phyloP scores from a whole-genome alignment of 345 rosid species.

The Euphorbia peplus region DNA sequence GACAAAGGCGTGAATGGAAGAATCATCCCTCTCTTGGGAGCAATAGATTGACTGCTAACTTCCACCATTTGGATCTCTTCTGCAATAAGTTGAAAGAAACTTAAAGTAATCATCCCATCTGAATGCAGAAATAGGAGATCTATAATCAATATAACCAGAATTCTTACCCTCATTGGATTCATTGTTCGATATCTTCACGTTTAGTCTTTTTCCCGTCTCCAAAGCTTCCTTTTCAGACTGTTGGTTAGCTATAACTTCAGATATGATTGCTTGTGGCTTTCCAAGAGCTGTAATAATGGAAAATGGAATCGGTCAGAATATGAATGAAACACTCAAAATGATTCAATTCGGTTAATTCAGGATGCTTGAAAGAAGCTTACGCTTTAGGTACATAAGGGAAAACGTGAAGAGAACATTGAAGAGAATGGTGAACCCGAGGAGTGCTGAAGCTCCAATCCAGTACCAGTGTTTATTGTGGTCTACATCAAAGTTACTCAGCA shows the following conservation, averaged over 20 bases:
- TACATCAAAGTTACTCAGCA: slow-evolving; percentile 2
- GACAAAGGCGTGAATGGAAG: slow-evolving; percentile 19
- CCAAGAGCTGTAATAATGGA: slow-evolving; percentile 4
- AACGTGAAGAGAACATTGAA: slow-evolving; percentile 7
- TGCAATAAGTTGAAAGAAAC: background rate
- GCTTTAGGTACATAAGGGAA: background rate
- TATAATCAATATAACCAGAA: too few relatives aligned
- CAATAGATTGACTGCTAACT: background rate
- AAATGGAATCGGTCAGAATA: background rate
- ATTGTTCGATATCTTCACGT: background rate
- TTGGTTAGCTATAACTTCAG: slow-evolving; percentile 5
- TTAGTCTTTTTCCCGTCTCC: background rate
- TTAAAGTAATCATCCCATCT: background rate
- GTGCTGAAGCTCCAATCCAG: slow-evolving; percentile 12
- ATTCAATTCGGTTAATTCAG: background rate
- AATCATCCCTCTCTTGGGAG: slow-evolving; percentile 13
- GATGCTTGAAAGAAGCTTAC: background rate
- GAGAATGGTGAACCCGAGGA: slow-evolving; percentile 6
- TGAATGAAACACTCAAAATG: background rate
- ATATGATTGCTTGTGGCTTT: slow-evolving; percentile 5
- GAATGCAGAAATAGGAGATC: background rate
- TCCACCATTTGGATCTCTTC: background rate
- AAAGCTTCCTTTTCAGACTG: background rate
- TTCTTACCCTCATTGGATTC: slow-evolving; percentile 1
- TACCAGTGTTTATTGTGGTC: background rate